Conservation (phyloP, 2,329 filamentous ascomycete genomes). For the Beauveria bassiana region DNA sequence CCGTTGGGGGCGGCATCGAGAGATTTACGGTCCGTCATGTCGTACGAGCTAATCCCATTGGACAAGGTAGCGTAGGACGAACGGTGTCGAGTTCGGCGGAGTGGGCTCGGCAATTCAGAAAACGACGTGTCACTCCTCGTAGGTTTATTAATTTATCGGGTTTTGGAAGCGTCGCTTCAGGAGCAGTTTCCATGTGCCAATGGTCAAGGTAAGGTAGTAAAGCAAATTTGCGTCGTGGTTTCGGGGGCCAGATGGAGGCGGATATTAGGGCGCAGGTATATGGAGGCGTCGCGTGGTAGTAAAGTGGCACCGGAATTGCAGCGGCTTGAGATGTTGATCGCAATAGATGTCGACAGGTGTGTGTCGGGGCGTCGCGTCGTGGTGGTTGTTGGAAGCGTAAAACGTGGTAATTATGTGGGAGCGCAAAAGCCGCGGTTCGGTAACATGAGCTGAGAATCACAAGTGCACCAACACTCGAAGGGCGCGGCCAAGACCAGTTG, state of each 20-base stretch:
- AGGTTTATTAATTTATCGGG: background rate
- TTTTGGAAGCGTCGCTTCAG: background rate
- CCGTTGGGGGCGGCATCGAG: constrained; percentile 19
- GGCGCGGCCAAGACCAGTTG: background rate
- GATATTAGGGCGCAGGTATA: background rate
- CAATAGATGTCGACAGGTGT: background rate
- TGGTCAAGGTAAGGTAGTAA: background rate
- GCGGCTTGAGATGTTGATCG: background rate
- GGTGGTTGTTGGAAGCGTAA: background rate
- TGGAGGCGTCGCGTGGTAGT: background rate
- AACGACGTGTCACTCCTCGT: background rate
- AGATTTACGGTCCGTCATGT: constrained; percentile 26
- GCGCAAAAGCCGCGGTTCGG: constrained; percentile 8
- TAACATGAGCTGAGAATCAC: background rate
- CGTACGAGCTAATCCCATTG: background rate
- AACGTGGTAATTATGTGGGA: background rate
- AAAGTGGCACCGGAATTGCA: background rate
- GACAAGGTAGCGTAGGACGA: background rate
- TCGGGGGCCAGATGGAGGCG: background rate
- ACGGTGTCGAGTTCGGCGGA: background rate
- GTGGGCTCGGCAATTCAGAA: background rate
- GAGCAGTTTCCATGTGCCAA: background rate
- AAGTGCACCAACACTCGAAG: background rate
- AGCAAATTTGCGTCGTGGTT: background rate
- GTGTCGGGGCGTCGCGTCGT: background rate